phyloP scores from a whole-genome alignment of 2,329 filamentous ascomycete species.

The Botrytis squamosa region DNA sequence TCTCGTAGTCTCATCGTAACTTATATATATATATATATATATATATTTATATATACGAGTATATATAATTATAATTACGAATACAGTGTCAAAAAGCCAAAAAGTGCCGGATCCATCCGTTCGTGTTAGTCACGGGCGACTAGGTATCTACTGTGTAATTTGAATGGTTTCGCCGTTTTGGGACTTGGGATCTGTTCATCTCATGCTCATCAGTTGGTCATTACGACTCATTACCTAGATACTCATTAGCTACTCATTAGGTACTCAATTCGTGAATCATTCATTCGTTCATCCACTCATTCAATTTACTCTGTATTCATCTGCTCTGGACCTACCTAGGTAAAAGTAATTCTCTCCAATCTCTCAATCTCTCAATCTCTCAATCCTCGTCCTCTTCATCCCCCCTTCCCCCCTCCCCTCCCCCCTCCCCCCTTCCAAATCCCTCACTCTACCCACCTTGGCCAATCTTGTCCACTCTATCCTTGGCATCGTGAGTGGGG shows the following conservation, averaged over 20 bases:
- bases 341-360: neutral
- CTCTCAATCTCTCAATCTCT: neutral
- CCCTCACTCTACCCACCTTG: neutral
- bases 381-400: too few species aligned
- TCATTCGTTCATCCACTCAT: neutral
- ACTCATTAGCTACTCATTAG: neutral
- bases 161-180: neutral
- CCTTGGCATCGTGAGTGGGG: conserved; percentile 17
- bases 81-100: too few species aligned
- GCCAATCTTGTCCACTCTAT: neutral
- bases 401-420: neutral
- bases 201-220: neutral
- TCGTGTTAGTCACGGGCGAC: neutral
- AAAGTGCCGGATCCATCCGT: neutral
- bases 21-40: too few species aligned
- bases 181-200: neutral
- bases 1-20: too few species aligned
- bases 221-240: neutral
- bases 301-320: too few species aligned
- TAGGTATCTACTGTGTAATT: neutral
- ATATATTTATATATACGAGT: too few species aligned
- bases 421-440: neutral
- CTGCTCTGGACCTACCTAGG: neutral
- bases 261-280: neutral
- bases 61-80: too few species aligned